A percentile compares a stretch with the other conserved stretches of the same genome.
Evolutionary conservation across 164 flowering plant genomes (phyloP).

Genomic region (Litsea cubeba): DNA sequence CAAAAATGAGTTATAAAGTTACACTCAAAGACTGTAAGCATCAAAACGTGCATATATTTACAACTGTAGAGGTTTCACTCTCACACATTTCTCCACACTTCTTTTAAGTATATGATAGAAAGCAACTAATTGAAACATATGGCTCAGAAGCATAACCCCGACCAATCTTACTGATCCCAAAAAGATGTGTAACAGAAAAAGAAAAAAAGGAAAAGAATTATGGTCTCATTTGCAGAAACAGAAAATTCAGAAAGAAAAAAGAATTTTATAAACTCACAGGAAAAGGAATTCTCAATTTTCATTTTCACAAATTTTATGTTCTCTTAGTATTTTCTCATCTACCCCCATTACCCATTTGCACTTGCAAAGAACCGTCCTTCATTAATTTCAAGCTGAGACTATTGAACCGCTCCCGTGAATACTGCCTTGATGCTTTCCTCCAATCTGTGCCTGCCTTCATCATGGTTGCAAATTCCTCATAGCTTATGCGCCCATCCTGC

Average conservation of each 20-base stretch:
- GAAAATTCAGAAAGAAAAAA: slow-evolving; percentile 5
- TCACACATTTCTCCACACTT: no score
- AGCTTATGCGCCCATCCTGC: slow-evolving; percentile 88
- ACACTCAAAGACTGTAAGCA: no score
- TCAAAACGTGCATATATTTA: no score
- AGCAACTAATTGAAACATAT: background rate
- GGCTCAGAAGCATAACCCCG: background rate
- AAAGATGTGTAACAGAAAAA: background rate
- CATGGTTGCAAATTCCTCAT: slow-evolving; percentile 74
- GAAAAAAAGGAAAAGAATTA: background rate
- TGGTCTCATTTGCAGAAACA: background rate
- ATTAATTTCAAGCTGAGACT: slow-evolving; percentile 63
- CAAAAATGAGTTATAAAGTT: no score
- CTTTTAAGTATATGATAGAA: background rate
- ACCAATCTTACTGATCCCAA: background rate
- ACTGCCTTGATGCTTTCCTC: slow-evolving; percentile 88
- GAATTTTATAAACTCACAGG: slow-evolving; percentile 9
- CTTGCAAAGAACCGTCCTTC: slow-evolving; percentile 59
- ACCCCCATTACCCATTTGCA: slow-evolving; percentile 24
- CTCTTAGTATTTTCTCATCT: slow-evolving; percentile 12
- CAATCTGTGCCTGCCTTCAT: slow-evolving; percentile 94
- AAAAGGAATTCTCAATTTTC: slow-evolving; percentile 3
- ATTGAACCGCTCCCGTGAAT: slow-evolving; percentile 72
- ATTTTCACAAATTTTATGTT: background rate
- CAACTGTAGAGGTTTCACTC: no score